These are phyloP conservation scores for Globisporangium spiculum DNA, from an alignment of 352 stramenopile species.

Conservation along the genomic window DNA sequence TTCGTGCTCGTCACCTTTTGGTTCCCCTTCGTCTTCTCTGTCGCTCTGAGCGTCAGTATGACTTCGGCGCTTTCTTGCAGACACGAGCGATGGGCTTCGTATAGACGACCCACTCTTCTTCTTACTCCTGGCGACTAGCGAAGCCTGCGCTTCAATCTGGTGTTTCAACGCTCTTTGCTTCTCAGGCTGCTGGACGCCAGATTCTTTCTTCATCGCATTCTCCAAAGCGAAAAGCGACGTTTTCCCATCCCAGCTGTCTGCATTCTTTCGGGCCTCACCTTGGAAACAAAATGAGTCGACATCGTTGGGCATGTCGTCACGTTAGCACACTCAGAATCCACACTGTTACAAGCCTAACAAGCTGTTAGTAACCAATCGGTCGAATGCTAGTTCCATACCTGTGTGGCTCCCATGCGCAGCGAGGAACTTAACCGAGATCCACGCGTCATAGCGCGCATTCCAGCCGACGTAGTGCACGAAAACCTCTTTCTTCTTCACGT, in stretches of 20 bases:
- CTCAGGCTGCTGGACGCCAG: slow-evolving; percentile 13
- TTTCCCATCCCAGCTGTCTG: slow-evolving; percentile 56
- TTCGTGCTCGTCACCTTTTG: neutral
- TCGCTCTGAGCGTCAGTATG: neutral
- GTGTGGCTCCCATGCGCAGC: slow-evolving; percentile 56
- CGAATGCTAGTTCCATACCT: slow-evolving; percentile 5
- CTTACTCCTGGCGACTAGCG: neutral
- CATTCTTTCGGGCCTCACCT: slow-evolving; percentile 23
- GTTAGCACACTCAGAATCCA: neutral
- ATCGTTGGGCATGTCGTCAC: neutral
- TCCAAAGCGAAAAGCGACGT: slow-evolving; percentile 33
- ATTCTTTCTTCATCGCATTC: slow-evolving; percentile 13
- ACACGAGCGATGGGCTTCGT: neutral
- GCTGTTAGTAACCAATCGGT: neutral
- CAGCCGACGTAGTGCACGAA: slow-evolving; percentile 79
- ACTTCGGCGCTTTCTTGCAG: neutral
- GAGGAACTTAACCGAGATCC: slow-evolving; percentile 42
- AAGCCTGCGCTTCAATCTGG: neutral
- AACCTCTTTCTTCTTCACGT: slow-evolving; percentile 29
- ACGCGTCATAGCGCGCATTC: slow-evolving; percentile 72
- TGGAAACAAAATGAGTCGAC: neutral
- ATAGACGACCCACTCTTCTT: neutral
- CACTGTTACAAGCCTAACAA: neutral
- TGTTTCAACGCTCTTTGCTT: slow-evolving; percentile 2
- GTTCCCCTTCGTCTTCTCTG: slow-evolving; percentile 8